phyloP scores from a whole-genome alignment of 192 early-diverging fungal genomes.

The Coemansia sp. region DNA sequence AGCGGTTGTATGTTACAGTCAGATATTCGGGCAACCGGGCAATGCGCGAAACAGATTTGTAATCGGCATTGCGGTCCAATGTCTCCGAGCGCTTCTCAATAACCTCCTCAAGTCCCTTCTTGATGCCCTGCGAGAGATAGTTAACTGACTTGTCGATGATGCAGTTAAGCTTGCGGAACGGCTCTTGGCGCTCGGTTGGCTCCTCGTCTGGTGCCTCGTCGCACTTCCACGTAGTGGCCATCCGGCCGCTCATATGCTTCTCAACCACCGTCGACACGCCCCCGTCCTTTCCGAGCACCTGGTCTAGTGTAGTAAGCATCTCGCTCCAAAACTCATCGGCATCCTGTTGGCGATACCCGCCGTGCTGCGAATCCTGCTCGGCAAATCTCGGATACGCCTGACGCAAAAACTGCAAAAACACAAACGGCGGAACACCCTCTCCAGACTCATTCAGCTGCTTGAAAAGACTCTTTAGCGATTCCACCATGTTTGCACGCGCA shows the following conservation, averaged over 20 bases:
- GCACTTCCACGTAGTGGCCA: slow-evolving; percentile 52
- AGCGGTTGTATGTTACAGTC: slow-evolving; percentile 87
- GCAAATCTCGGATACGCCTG: slow-evolving; percentile 83
- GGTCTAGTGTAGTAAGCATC: slow-evolving; percentile 66
- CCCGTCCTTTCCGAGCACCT: slow-evolving; percentile 1
- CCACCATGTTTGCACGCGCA: slow-evolving; percentile 59
- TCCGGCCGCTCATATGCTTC: slow-evolving; percentile 77
- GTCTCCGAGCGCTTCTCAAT: slow-evolving; percentile 89
- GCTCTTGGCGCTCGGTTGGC: slow-evolving; percentile 59
- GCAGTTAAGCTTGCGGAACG: slow-evolving; percentile 77
- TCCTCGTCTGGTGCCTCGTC: slow-evolving; percentile 79
- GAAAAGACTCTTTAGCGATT: slow-evolving; percentile 73
- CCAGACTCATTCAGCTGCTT: slow-evolving; percentile 66
- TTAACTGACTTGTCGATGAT: slow-evolving; percentile 59
- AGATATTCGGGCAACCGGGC: slow-evolving; percentile 86
- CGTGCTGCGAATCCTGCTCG: slow-evolving; percentile 67
- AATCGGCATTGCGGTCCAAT: slow-evolving; percentile 75
- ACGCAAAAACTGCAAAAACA: slow-evolving; percentile 78
- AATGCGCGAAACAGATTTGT: slow-evolving; percentile 73
- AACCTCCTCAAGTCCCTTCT: slow-evolving; percentile 70
- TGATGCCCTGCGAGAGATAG: slow-evolving; percentile 43
- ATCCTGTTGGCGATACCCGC: slow-evolving; percentile 88
- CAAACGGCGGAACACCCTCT: slow-evolving; percentile 72
- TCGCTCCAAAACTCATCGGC: slow-evolving; percentile 98
- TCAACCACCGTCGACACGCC: slow-evolving; percentile 53